These are phyloP conservation scores for Suhomyces chickasaworum DNA, from an alignment of 1,139 yeast species.

Conservation along the genomic window DNA sequence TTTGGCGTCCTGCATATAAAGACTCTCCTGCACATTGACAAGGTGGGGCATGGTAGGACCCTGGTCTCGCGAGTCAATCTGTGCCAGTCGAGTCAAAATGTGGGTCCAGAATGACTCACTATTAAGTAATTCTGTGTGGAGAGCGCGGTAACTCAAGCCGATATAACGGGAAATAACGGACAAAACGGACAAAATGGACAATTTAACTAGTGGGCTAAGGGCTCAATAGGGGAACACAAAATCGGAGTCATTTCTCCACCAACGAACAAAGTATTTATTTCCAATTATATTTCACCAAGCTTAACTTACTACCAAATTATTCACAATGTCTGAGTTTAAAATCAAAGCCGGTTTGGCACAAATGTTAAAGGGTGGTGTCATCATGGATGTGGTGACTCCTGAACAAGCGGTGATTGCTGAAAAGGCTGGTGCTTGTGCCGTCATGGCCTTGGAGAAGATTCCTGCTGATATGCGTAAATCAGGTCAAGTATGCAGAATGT, in stretches of 20 bases:
- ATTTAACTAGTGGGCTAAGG: not conserved
- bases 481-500: slow-evolving; percentile 86
- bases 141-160: not conserved
- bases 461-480: slow-evolving; percentile 87
- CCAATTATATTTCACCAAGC: no score
- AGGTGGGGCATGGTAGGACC: not conserved
- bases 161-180: not conserved
- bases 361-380: slow-evolving; percentile 74
- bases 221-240: not conserved
- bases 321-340: slow-evolving; percentile 53
- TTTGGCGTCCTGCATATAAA: no score
- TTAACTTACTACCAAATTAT: no score
- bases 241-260: not conserved
- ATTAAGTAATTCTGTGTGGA: not conserved
- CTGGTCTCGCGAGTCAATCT: not conserved
- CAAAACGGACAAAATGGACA: no score
- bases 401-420: slow-evolving; percentile 67
- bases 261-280: not conserved
- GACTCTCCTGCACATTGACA: no score
- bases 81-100: not conserved
- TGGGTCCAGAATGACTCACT: not conserved
- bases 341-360: slow-evolving; percentile 84
- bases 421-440: slow-evolving; percentile 87
- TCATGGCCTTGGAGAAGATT: slow-evolving; percentile 84
- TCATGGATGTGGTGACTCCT: slow-evolving; percentile 56